A percentile compares a stretch with the other conserved stretches of the same genome.
These are phyloP conservation scores for Penicillium sp. DNA, from an alignment of 2,329 filamentous ascomycete genomes.

Conservation along the genomic window DNA sequence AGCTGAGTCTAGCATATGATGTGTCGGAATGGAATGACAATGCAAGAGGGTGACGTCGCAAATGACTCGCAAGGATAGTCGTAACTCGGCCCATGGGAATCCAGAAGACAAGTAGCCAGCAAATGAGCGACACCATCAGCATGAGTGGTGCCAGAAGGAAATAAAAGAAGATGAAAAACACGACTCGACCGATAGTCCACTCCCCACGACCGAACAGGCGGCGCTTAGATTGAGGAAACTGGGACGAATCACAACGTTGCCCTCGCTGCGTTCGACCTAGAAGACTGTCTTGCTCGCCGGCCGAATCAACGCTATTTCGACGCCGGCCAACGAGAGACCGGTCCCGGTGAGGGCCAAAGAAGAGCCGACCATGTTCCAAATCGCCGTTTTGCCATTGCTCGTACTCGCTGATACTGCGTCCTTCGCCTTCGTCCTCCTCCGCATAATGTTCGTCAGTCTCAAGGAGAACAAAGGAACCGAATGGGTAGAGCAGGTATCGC, in stretches of 20 bases:
- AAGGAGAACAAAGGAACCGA: conserved; percentile 92
- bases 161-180: conserved; percentile 98
- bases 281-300: conserved; percentile 86
- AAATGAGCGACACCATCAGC: conserved; percentile 82
- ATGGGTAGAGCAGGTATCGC: conserved; percentile 90
- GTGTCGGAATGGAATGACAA: conserved; percentile 90
- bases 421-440: conserved; percentile 93
- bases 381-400: conserved; percentile 99
- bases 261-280: conserved; percentile 69
- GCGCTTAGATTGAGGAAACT: conserved; percentile 66
- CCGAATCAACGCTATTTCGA: conserved; percentile 85
- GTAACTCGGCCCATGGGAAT: conserved; percentile 99
- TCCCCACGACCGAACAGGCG: conserved; percentile 91
- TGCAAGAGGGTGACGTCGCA: conserved; percentile 88
- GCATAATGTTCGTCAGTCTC: conserved; percentile 93
- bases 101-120: conserved; percentile 96
- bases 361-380: conserved; percentile 90
- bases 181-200: conserved; percentile 91
- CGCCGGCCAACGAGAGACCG: conserved; percentile 84
- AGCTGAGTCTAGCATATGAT: conserved; percentile 70
- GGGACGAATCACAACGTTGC: conserved; percentile 44
- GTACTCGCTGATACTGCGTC: conserved; percentile 96
- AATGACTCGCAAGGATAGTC: conserved; percentile 84
- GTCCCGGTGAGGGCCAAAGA: conserved; percentile 81
- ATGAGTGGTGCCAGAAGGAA: conserved; percentile 84